Base-by-base conservation (phyloP, 768 basidiomycete genomes). In the Candolleomyces eurysporus region DNA sequence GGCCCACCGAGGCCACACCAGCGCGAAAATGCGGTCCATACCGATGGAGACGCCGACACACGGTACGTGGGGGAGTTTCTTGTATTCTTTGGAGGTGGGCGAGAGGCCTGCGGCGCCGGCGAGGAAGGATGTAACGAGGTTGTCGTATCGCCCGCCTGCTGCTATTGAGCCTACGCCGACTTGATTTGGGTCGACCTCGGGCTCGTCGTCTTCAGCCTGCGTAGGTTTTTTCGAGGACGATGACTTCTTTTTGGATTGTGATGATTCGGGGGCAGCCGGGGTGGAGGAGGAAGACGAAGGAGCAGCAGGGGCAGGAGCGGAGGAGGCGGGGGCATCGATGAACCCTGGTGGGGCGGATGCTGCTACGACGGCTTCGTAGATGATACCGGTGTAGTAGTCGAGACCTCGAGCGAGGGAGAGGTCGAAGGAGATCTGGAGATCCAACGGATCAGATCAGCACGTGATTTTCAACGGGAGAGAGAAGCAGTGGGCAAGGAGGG, bases 161-260 rank as follows among this genome's bases (percentile, higher is more conserved):
- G 96, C 97, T 72, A 99, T 96, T 14, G 95, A 97, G n/a, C 97
- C 97, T 3, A 98, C 94, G 19, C 97, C 97, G 43, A 98, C 87
- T 66, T 89, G 84, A 1, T 92, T 90, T 71, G 98, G 96, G 73
- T 98, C 96, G 42, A 94, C 77, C 66, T 96, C 96, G 57, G 93
- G 89, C 39, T 92, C 89, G 17, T 87, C 88, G 16, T 71, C 73
- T 36, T 69, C 79, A 19, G 76, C 76, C 17, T 71, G 59, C 57
- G 79, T 79, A 32, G 77, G 62, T 66, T 85, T 84, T 69, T 84
- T 84, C 17, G 76, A 62, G 57, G 72, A 69, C 52, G 73, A 26
- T 26, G 26, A 67, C 58, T 64, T 62, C 59, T 68, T 71, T 13
- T 64, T 31, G 58, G 65, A 48, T n/a, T 65, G 11, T 36, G 36